phyloP scores from a whole-genome alignment of 176 grass and related monocot species.

The Miscanthus lutarioriparius region DNA sequence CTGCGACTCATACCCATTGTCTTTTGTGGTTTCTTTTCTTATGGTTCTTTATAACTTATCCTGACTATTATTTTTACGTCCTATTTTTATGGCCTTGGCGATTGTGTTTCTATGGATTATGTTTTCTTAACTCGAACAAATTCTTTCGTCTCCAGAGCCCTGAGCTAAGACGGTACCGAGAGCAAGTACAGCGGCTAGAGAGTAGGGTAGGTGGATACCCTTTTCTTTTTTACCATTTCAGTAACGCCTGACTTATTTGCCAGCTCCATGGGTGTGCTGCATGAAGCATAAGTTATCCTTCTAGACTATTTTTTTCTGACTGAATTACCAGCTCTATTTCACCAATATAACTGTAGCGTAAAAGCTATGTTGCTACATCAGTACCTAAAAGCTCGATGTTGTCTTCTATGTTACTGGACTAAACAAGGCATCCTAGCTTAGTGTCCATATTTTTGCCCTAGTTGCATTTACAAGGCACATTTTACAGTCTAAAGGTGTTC shows the following conservation, averaged over 20 bases:
- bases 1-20: neutral
- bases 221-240: constrained; percentile 12
- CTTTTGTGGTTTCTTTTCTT: constrained; percentile 1
- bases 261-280: neutral
- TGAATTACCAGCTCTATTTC: neutral
- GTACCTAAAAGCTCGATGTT: neutral
- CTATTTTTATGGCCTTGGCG: neutral
- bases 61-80: neutral
- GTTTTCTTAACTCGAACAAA: constrained; percentile 8
- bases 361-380: neutral
- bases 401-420: neutral
- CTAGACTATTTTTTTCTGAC: neutral
- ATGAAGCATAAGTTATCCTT: constrained; percentile 25
- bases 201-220: constrained; percentile 44
- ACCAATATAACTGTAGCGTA: neutral
- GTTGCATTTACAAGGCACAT: neutral
- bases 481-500: neutral
- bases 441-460: neutral
- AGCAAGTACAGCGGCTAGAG: constrained; percentile 58
- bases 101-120: constrained; percentile 14
- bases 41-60: constrained; percentile 5
- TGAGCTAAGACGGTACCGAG: constrained; percentile 61
- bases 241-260: neutral
- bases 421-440: neutral
- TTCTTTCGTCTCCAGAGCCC: constrained; percentile 52